Base-by-base conservation (phyloP, 345 rosid species). In the Eucalyptus shirleyi region DNA sequence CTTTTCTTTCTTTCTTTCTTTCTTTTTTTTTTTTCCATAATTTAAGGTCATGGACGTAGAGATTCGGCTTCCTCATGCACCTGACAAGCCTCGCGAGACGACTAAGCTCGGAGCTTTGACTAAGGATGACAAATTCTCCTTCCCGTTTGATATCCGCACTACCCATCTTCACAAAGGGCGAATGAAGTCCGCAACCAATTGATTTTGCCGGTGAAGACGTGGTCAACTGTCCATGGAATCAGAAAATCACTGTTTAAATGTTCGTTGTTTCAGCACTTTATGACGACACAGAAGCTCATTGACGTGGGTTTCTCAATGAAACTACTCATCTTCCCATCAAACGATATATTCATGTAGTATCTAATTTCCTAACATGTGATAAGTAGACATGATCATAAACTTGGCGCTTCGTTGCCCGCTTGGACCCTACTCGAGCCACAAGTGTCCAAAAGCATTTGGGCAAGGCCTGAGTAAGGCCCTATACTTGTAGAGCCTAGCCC, bases 401-500 rank as follows among this genome's bases (percentile, higher is more conserved):
- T 34, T 34, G 14, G 8, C 11, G 1, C 4, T 34, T 32, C 23
- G 0, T 2, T 16, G 23, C 24, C 12, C 6, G 1, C 23, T 16
- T 16, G 23, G 4, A 69, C 12, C 18, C 24, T 7, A 32, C 80
- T 34, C 4, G 23, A 32, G 12, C 23, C 42, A 17, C 4, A 32
- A 17, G 42, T 69, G 21, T 37, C 12, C 12, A 69, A 69, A 32
- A 32, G 23, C 45, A 72, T 34, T 72, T 34, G 24, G 13, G 24
- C 26, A 34, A 69, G 81, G 42, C 44, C 5, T 72, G 7, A 34
- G 26, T 34, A 72, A 72, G 8, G 24, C 7, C 82, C 4, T 34
- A 2, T 19, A 37, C 26, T 34, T 34, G 44, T 72, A 34, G 45
- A 72, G 24, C 13, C 23, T 11, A 16, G 81, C 24, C 19, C 11